Percentiles rank a stretch among this genome's conserved stretches.
These are phyloP conservation scores for Sinapis alba DNA, from an alignment of 441 rosid genomes.

Conservation along the genomic window DNA sequence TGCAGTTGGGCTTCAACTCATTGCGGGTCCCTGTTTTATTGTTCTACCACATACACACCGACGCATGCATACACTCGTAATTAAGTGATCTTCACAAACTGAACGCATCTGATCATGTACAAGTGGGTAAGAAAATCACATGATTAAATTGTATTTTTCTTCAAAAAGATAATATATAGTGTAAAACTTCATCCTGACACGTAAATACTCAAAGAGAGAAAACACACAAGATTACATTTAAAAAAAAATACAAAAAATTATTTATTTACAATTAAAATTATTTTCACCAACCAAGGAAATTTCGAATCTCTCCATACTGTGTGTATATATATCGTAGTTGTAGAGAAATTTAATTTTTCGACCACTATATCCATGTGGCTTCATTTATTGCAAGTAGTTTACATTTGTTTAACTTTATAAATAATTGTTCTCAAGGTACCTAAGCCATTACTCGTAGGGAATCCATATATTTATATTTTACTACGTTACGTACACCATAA, in stretches of 20 bases:
- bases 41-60: constrained; percentile 4
- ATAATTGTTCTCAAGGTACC: constrained; percentile 35
- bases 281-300: neutral
- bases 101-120: neutral
- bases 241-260: neutral
- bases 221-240: neutral
- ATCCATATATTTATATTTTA: constrained; percentile 10
- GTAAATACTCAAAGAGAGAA: neutral
- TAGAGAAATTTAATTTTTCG: neutral
- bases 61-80: neutral
- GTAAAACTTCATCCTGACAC: neutral
- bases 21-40: constrained; percentile 24
- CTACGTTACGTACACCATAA: constrained; percentile 24
- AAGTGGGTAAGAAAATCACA: constrained; percentile 3
- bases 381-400: constrained; percentile 34
- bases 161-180: neutral
- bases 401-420: constrained; percentile 1
- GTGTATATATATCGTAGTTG: neutral
- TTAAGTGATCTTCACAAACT: neutral
- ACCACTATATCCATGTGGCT: constrained; percentile 43
- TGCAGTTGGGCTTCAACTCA: constrained; percentile 30
- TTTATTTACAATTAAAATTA: neutral
- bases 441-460: constrained; percentile 33
- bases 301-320: neutral
- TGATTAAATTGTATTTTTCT: constrained; percentile 11